Evolutionary conservation across 495 filamentous ascomycete genomes (phyloP).

Genomic region (Melanomma pulvis-pyrius): DNA sequence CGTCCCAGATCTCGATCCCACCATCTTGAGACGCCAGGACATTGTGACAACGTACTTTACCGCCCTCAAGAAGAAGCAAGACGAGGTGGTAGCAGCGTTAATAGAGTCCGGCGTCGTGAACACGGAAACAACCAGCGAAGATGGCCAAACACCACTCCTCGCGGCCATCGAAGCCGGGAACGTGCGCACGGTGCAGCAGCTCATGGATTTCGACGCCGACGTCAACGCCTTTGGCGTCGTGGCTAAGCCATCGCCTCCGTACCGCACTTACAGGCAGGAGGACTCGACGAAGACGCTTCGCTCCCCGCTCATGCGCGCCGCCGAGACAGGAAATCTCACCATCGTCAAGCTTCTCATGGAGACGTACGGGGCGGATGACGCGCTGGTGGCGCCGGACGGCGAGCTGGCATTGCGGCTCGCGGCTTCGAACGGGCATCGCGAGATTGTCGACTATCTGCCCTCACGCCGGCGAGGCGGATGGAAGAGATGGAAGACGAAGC

Average conservation of each 20-base stretch:
- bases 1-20: neutral
- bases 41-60: constrained; percentile 24
- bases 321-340: constrained; percentile 20
- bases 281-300: neutral
- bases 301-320: constrained; percentile 24
- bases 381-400: constrained; percentile 40
- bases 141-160: constrained; percentile 27
- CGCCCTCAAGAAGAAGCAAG: constrained; percentile 23
- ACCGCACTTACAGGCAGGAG: neutral
- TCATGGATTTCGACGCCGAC: constrained; percentile 28
- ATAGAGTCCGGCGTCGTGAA: constrained; percentile 22
- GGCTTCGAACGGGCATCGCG: constrained; percentile 20
- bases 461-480: constrained; percentile 37
- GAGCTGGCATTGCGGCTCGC: constrained; percentile 41
- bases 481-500: constrained; percentile 34
- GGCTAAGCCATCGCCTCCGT: neutral
- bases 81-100: constrained; percentile 23
- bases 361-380: constrained; percentile 35
- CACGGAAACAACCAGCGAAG: constrained; percentile 17
- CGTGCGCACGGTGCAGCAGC: constrained; percentile 24
- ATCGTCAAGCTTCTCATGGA: constrained; percentile 35
- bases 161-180: constrained; percentile 26
- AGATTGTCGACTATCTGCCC: constrained; percentile 39
- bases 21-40: constrained; percentile 1
- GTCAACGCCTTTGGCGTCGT: constrained; percentile 26